Evolutionary conservation across 257 asterid species (phyloP).

Genomic region (Jaltomata sinuosa): DNA sequence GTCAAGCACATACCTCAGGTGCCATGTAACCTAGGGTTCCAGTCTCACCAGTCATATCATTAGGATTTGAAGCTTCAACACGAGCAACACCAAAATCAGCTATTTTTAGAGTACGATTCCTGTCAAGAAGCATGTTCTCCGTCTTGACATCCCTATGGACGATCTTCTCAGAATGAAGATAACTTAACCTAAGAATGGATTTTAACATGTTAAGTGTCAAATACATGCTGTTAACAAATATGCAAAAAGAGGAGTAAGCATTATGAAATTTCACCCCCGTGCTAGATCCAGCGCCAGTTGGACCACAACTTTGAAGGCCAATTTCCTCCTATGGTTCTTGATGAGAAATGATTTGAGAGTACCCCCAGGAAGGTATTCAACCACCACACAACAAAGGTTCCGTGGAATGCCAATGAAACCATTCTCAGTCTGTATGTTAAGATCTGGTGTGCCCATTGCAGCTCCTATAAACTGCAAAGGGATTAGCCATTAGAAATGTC

Average conservation of each 20-base stretch:
- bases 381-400: constrained; percentile 61
- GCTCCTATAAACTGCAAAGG: constrained; percentile 72
- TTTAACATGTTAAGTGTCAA: not conserved
- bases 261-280: constrained; percentile 45
- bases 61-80: constrained; percentile 79
- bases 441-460: constrained; percentile 50
- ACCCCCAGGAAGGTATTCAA: constrained; percentile 80
- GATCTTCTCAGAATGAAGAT: constrained; percentile 69
- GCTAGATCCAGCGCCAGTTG: constrained; percentile 78
- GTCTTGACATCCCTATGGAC: constrained; percentile 90
- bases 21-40: constrained; percentile 98
- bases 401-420: constrained; percentile 55
- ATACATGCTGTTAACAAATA: not conserved
- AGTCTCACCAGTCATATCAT: constrained; percentile 95
- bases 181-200: constrained; percentile 40
- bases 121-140: constrained; percentile 86
- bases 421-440: constrained; percentile 48
- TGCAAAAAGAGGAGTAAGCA: not conserved
- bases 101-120: constrained; percentile 51
- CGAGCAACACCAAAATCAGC: constrained; percentile 98
- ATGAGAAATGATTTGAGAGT: constrained; percentile 66
- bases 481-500: not conserved
- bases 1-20: constrained; percentile 62
- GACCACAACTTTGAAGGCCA: constrained; percentile 71
- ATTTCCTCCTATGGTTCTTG: constrained; percentile 57